phyloP scores from a whole-genome alignment of 208 protist genomes.

The Acanthamoeba pearcei region DNA sequence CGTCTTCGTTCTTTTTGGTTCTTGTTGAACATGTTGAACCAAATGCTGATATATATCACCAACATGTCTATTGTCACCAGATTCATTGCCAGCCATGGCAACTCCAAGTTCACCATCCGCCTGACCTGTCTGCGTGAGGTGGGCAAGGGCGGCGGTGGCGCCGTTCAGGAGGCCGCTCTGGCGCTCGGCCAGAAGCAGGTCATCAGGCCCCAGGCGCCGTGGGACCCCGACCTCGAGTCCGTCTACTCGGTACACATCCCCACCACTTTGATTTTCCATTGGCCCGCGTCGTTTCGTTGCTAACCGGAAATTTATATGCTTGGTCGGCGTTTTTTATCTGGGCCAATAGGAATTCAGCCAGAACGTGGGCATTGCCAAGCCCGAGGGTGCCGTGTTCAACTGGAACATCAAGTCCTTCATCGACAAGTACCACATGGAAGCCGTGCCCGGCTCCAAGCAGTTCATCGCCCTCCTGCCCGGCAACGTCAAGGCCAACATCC shows the following conservation, averaged over 20 bases:
- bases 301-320: no score
- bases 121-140: conserved; percentile 46
- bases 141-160: conserved; percentile 14
- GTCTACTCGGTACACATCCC: not conserved
- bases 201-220: conserved; percentile 11
- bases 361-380: not conserved
- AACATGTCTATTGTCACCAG: not conserved
- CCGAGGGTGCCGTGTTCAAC: conserved; percentile 54
- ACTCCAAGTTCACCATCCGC: conserved; percentile 29
- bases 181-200: not conserved
- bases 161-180: not conserved
- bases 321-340: not conserved
- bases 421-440: conserved; percentile 60
- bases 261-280: not conserved
- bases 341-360: not conserved
- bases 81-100: conserved; percentile 15
- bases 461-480: conserved; percentile 51
- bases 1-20: no score
- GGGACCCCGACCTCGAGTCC: conserved; percentile 4
- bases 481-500: conserved; percentile 73
- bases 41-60: not conserved
- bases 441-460: conserved; percentile 64
- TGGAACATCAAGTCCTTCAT: conserved; percentile 71
- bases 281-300: not conserved
- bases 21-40: not conserved